These are phyloP conservation scores for Epichloe uncinata DNA, from an alignment of 2,329 filamentous ascomycete genomes.

Conservation along the genomic window DNA sequence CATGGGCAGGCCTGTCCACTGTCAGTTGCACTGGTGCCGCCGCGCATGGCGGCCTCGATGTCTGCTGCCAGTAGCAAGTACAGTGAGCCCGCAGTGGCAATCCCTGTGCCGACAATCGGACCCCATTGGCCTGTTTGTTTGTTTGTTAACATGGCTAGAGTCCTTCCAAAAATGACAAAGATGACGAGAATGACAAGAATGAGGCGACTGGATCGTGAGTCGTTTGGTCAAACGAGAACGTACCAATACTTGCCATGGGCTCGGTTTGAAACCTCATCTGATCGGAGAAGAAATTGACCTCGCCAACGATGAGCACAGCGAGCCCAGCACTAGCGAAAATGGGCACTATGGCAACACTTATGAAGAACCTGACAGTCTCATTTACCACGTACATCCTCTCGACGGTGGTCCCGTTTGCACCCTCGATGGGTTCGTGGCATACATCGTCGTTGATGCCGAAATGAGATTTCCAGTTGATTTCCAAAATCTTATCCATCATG, in stretches of 20 bases:
- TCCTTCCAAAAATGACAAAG: background rate
- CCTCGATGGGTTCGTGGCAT: conserved; percentile 30
- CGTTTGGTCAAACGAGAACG: conserved; percentile 9
- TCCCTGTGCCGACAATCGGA: conserved; percentile 42
- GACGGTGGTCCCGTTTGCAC: conserved; percentile 41
- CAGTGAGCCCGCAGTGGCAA: conserved; percentile 45
- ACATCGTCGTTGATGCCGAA: conserved; percentile 17
- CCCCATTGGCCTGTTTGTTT: conserved; percentile 39
- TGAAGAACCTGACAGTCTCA: conserved; percentile 36
- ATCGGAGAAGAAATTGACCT: conserved; percentile 48
- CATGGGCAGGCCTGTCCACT: conserved; percentile 7
- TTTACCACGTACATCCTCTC: conserved; percentile 41
- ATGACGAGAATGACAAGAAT: background rate
- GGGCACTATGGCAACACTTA: conserved; percentile 43
- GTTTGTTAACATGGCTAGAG: background rate
- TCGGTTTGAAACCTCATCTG: conserved; percentile 47
- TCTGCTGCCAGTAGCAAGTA: conserved; percentile 35
- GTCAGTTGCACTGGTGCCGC: background rate
- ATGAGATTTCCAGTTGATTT: conserved; percentile 43
- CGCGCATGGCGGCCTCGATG: conserved; percentile 9
- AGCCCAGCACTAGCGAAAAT: conserved; percentile 45
- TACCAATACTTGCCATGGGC: conserved; percentile 47
- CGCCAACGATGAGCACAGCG: conserved; percentile 46
- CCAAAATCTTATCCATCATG: conserved; percentile 51
- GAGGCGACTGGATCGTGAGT: too few relatives aligned